Evolutionary conservation across 2,329 filamentous ascomycete species (phyloP).

Genomic region (Penicillium sp.): DNA sequence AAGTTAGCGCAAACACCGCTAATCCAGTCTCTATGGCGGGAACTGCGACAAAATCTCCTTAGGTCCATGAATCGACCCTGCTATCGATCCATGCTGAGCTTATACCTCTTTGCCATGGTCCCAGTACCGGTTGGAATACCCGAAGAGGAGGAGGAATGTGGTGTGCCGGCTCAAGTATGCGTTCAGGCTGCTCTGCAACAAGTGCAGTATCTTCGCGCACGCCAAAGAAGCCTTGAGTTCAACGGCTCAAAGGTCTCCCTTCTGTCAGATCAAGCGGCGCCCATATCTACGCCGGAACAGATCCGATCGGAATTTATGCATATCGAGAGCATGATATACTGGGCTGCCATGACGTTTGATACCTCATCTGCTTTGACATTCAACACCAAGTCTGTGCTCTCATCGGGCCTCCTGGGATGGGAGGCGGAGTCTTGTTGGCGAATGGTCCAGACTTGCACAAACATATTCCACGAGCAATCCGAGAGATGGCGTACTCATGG

Average conservation of each 20-base stretch:
- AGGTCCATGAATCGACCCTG: conserved; percentile 45
- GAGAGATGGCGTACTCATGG: conserved; percentile 28
- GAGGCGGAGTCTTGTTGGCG: conserved; percentile 31
- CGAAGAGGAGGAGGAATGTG: conserved; percentile 46
- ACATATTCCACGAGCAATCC: conserved; percentile 30
- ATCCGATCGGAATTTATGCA: conserved; percentile 39
- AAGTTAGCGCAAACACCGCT: conserved; percentile 18
- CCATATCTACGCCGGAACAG: conserved; percentile 28
- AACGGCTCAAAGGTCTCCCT: conserved; percentile 45
- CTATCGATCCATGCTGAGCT: conserved; percentile 44
- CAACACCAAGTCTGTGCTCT: conserved; percentile 44
- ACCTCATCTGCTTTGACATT: conserved; percentile 46
- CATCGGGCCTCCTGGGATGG: conserved; percentile 38
- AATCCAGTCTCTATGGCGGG: conserved; percentile 37
- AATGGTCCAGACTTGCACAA: conserved; percentile 27
- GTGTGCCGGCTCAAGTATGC: conserved; percentile 44
- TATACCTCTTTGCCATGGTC: conserved; percentile 45
- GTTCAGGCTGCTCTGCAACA: conserved; percentile 47
- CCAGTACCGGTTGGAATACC: conserved; percentile 44
- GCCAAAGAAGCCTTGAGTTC: conserved; percentile 44
- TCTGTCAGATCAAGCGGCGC: conserved; percentile 15
- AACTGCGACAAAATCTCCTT: conserved; percentile 42
- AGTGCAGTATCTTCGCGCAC: conserved; percentile 42
- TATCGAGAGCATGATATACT: conserved; percentile 45
- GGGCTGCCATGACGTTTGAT: conserved; percentile 47